phyloP scores from a whole-genome alignment of 2,329 filamentous ascomycete species.

The Domatiomyces globalis region DNA sequence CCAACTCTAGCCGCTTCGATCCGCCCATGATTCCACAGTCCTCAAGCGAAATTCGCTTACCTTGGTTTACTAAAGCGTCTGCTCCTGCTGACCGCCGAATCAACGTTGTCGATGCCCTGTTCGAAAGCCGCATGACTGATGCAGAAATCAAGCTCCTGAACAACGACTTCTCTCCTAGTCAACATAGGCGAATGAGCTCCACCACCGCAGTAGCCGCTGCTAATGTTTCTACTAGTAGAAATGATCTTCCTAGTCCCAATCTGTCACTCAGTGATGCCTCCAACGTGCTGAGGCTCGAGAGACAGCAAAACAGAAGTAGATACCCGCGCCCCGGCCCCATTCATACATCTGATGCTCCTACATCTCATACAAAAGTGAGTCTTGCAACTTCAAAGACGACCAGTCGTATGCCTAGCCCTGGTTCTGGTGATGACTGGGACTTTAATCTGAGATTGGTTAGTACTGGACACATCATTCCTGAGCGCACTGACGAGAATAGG shows the following conservation, averaged over 20 bases:
- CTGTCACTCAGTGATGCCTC: neutral
- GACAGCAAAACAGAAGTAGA: neutral
- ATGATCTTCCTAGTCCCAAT: no score
- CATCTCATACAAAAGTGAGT: neutral
- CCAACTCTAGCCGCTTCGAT: constrained; percentile 12
- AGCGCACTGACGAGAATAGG: constrained; percentile 7
- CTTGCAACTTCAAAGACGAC: constrained; percentile 3
- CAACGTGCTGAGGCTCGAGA: neutral
- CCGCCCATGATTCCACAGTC: constrained; percentile 5
- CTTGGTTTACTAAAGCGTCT: neutral
- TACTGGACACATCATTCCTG: neutral
- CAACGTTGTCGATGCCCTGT: constrained; percentile 6
- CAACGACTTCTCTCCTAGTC: neutral
- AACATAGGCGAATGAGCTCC: neutral
- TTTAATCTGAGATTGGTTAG: constrained; percentile 5
- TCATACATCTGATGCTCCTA: constrained; percentile 5
- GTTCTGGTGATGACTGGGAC: neutral
- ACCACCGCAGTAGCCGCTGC: neutral
- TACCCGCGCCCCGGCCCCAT: constrained; percentile 2
- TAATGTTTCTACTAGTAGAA: neutral
- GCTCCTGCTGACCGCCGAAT: constrained; percentile 2
- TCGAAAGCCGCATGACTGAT: constrained; percentile 11
- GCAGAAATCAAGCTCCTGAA: constrained; percentile 9
- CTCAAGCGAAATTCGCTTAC: constrained; percentile 1
- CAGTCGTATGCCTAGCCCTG: constrained; percentile 3